Percentiles rank a stretch among this genome's conserved stretches.
These are phyloP conservation scores for Anthostomella pinea DNA, from an alignment of 2,329 filamentous ascomycete genomes.

Conservation along the genomic window DNA sequence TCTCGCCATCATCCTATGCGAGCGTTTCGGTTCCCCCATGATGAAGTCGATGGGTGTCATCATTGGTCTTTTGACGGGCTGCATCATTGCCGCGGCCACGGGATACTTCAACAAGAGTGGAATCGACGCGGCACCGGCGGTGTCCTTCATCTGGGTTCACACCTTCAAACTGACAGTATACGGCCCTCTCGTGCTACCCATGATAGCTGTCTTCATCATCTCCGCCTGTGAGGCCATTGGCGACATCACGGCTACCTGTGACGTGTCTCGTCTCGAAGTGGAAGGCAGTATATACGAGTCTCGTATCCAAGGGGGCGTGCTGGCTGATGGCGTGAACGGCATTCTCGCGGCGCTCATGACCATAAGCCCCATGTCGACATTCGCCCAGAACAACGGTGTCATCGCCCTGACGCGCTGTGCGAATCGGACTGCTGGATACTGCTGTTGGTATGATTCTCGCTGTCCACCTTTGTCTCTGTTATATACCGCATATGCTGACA, in stretches of 20 bases:
- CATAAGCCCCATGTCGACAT: conserved; percentile 75
- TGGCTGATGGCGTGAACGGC: conserved; percentile 76
- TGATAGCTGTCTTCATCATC: conserved; percentile 69
- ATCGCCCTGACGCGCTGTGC: conserved; percentile 80
- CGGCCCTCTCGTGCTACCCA: conserved; percentile 68
- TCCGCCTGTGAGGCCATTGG: conserved; percentile 77
- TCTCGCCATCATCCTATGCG: conserved; percentile 73
- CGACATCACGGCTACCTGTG: conserved; percentile 77
- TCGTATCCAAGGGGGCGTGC: conserved; percentile 73
- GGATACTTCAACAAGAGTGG: conserved; percentile 75
- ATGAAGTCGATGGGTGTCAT: conserved; percentile 81
- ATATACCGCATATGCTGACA: conserved; percentile 3
- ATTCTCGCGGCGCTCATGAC: conserved; percentile 74
- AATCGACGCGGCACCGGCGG: conserved; percentile 69
- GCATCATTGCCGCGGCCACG: conserved; percentile 73
- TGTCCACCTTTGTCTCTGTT: neutral
- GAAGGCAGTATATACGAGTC: conserved; percentile 70
- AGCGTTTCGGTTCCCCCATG: conserved; percentile 77
- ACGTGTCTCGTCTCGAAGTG: conserved; percentile 74
- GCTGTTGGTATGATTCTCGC: conserved; percentile 51
- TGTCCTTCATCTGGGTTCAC: conserved; percentile 75
- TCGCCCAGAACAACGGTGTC: conserved; percentile 83
- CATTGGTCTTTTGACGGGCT: conserved; percentile 70
- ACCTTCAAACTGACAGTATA: conserved; percentile 73
- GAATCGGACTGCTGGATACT: conserved; percentile 77